Percentiles rank a stretch among this genome's conserved stretches.
These are phyloP conservation scores for Candida michaelii DNA, from an alignment of 805 yeast genomes.

Conservation along the genomic window DNA sequence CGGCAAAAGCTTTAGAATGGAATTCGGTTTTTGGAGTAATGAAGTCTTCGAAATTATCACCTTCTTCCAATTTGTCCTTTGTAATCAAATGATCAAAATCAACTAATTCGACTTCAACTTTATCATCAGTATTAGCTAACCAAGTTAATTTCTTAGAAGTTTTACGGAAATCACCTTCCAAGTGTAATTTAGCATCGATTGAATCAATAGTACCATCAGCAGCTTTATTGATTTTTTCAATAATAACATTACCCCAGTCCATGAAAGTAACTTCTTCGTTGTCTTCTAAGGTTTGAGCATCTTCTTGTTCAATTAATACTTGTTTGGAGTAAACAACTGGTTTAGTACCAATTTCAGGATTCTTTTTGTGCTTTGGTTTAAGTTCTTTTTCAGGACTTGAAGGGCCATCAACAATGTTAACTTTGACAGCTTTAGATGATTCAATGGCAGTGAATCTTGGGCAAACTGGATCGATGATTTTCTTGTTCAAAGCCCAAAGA, in stretches of 20 bases:
- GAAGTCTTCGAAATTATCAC: slow-evolving; percentile 89
- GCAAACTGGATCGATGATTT: slow-evolving; percentile 93
- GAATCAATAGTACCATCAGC: slow-evolving; percentile 56
- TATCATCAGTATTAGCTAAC: slow-evolving; percentile 82
- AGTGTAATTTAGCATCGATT: slow-evolving; percentile 75
- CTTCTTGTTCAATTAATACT: slow-evolving; percentile 81
- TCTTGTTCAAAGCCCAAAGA: slow-evolving; percentile 97
- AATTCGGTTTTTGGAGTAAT: slow-evolving; percentile 86
- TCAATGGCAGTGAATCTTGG: slow-evolving; percentile 91
- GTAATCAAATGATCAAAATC: slow-evolving; percentile 94
- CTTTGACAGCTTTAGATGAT: slow-evolving; percentile 61
- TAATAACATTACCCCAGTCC: slow-evolving; percentile 98
- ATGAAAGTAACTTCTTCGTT: slow-evolving; percentile 95
- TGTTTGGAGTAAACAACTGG: slow-evolving; percentile 64
- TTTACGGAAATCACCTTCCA: slow-evolving; percentile 96
- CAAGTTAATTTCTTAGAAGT: slow-evolving; percentile 93
- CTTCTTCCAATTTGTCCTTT: slow-evolving; percentile 93
- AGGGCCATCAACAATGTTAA: slow-evolving; percentile 69
- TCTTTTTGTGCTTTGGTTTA: slow-evolving; percentile 93
- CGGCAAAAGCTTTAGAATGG: slow-evolving; percentile 75
- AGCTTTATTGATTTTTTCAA: slow-evolving; percentile 66
- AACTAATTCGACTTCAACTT: slow-evolving; percentile 71
- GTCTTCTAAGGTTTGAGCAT: slow-evolving; percentile 63
- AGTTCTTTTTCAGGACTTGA: slow-evolving; percentile 59
- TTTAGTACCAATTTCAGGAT: slow-evolving; percentile 85